phyloP scores from a whole-genome alignment of 169 alveolate species.

The Cryptosporidium muris region DNA sequence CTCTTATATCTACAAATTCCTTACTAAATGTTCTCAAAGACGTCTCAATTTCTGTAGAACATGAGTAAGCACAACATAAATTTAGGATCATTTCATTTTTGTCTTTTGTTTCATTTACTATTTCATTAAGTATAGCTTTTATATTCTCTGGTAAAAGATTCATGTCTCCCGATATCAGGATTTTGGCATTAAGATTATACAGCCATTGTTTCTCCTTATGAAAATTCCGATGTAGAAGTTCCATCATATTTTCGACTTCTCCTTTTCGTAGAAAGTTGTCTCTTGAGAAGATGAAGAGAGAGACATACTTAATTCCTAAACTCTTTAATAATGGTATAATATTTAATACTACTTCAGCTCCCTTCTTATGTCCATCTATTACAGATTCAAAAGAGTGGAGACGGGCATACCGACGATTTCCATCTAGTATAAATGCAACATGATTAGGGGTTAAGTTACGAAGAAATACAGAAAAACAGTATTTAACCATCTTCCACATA shows the following conservation, averaged over 20 bases:
- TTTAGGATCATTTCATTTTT: slow-evolving; percentile 34
- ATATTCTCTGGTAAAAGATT: slow-evolving; percentile 46
- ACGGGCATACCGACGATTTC: slow-evolving; percentile 89
- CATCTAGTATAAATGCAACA: slow-evolving; percentile 89
- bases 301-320: slow-evolving; percentile 80
- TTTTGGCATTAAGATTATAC: slow-evolving; percentile 2
- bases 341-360: slow-evolving; percentile 74
- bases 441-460: slow-evolving; percentile 63
- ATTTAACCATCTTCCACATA: background rate
- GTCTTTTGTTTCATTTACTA: slow-evolving; percentile 15
- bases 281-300: slow-evolving; percentile 86
- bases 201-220: slow-evolving; percentile 32
- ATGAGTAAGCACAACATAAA: slow-evolving; percentile 66
- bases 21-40: slow-evolving; percentile 1
- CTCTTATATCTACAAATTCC: background rate
- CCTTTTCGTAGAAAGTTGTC: slow-evolving; percentile 83
- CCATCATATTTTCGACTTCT: slow-evolving; percentile 72
- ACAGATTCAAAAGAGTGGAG: slow-evolving; percentile 71
- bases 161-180: slow-evolving; percentile 40
- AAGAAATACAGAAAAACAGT: background rate
- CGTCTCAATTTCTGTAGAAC: slow-evolving; percentile 37
- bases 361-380: slow-evolving; percentile 78
- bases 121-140: background rate
- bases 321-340: slow-evolving; percentile 77
- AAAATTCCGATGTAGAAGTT: slow-evolving; percentile 64